Evolutionary conservation across 2,329 filamentous ascomycete species (phyloP).

Genomic region (Aspergillus vadensis): DNA sequence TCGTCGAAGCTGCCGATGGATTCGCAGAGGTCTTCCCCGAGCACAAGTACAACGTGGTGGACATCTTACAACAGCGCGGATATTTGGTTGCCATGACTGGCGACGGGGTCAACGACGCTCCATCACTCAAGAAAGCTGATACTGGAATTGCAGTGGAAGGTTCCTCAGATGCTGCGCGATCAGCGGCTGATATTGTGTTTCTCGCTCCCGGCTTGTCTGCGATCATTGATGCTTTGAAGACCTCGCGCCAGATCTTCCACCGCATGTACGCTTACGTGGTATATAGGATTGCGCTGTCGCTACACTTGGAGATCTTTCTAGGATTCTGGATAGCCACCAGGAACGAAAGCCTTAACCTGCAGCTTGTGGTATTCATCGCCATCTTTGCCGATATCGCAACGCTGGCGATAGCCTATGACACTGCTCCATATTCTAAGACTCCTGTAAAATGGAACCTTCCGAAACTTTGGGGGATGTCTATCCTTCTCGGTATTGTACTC

Average conservation of each 20-base stretch:
- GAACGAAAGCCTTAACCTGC: conserved; percentile 80
- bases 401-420: conserved; percentile 90
- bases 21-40: conserved; percentile 94
- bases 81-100: conserved; percentile 96
- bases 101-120: conserved; percentile 92
- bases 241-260: conserved; percentile 92
- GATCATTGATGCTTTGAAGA: conserved; percentile 91
- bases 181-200: conserved; percentile 91
- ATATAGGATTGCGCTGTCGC: conserved; percentile 88
- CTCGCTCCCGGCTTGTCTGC: conserved; percentile 86
- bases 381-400: conserved; percentile 94
- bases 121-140: conserved; percentile 92
- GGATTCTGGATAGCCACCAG: conserved; percentile 89
- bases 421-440: conserved; percentile 79
- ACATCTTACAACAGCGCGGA: conserved; percentile 89
- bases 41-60: conserved; percentile 93
- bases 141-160: conserved; percentile 94
- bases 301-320: conserved; percentile 89
- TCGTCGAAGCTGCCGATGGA: conserved; percentile 91
- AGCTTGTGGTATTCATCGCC: conserved; percentile 89
- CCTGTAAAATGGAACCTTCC: conserved; percentile 95
- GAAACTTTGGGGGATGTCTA: conserved; percentile 90
- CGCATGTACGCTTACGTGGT: conserved; percentile 96
- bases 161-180: conserved; percentile 85
- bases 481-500: conserved; percentile 78